Base-by-base conservation (phyloP, 257 asterid species). In the Schizonepeta tenuifolia region DNA sequence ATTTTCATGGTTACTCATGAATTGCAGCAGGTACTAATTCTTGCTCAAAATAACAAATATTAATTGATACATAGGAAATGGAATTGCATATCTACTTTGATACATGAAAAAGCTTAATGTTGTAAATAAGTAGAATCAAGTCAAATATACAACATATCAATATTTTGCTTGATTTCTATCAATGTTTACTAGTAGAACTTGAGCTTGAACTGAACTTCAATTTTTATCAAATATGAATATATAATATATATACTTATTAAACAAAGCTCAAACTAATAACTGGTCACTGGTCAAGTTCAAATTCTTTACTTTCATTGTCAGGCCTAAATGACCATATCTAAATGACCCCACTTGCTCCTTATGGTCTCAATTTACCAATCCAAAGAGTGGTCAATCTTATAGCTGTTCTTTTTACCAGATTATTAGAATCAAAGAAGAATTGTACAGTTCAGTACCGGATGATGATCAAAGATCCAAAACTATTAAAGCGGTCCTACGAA, bases 391-490 rank as follows among this genome's bases (percentile, higher is more conserved):
- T 31, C 36, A 31, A 31, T 31, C 36, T 36, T 38, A 41, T 9
- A 59, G 18, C 14, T 17, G 1, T 40, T 38, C 10, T 38, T 18
- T 8, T 62, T 18, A 20, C 33, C 51, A 62, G 68, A 9, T 62
- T 36, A 36, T 26, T n/a, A 62, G 51, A 38, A 36, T 62, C 35
- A 40, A 62, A 62, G 68, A 62, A 38, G 68, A 62, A 31, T 31
- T 31, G 36, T 31, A 31, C 36, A 31, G 7, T 31, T 31, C 36
- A 31, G 36, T 31, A 31, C 36, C 36, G 36, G 36, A 31, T 31
- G 36, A 31, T 31, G 36, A 31, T 31, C 36, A 31, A 31, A 31
- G 36, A 31, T 31, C 36, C 36, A 31, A 31, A 31, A 62, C 68
- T 36, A 10, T 62, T 20, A 20, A 11, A 40, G 18, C 13, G 10